Evolutionary conservation across 2,329 filamentous ascomycete genomes (phyloP), one percentile per base, ranked within the genome.

Genomic region (Penicillium sp.): DNA sequence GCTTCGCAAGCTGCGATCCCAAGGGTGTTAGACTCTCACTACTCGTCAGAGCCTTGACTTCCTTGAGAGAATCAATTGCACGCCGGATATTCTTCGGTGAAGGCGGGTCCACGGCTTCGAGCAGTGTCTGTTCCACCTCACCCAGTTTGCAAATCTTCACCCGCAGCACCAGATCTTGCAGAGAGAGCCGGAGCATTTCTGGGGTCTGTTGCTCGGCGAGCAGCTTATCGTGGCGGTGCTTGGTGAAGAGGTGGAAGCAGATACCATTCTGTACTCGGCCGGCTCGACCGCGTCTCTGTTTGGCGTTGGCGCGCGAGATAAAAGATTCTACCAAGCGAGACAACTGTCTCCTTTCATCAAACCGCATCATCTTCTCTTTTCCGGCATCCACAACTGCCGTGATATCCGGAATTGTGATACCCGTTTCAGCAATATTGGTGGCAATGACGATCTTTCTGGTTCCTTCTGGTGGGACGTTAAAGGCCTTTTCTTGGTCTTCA

Each of bases 61-160:
- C 92, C 29, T 96, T 79, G 4, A 98, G 76, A 2, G 90, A 87
- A 60, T 96, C 90, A 37, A 98, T 84, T 1, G 92, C 90, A 23
- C 90, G 80, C 15, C 87, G 82, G 32, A 98, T 93, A 52, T 96
- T 98, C 67, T 90, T 94, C 0, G 84, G 74, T 0, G 84, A 89
- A 0, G 92, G 92, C 0, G 90, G 84, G 58, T 98, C 92, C 11
- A 98, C 72, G 3, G 92, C 92, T 61, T 89, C 80, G 14, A 84
- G 77, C 7, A 98, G 73, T 0, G 89, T 95, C 52, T 90, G 79
- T 59, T 96, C 90, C 37, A 96, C 94, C 27, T 86, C 83, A 8
- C 92, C 92, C 29, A 98, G 77, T 57, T 93, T 94, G 71, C 90
- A 98, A 30, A 95, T 95, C 67, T 98, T 98, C 49, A 96, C 89